Evolutionary conservation across 1,284 basidiomycete genomes (phyloP), one percentile per base, ranked within the genome.

Genomic region (Veloporphyrellus conicus): DNA sequence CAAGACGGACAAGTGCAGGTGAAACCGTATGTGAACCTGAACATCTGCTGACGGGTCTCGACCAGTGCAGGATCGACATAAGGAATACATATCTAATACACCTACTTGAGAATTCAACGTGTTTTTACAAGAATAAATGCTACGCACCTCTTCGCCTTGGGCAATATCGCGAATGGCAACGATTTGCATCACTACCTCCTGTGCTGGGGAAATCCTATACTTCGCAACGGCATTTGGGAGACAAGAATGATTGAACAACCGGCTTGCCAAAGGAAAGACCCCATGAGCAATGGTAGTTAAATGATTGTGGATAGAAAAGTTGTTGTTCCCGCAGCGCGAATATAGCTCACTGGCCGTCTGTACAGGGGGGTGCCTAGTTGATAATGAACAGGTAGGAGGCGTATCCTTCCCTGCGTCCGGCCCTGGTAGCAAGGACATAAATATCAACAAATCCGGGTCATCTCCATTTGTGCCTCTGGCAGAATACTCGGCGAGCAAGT

Each of bases 211-310:
- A 19, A 85, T 67, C 32, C 64, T 60, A 57, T 83, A 88, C 59
- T 77, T 81, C 19, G 77, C 71, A n/a, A 75, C 76, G 18, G 84
- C 82, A 53, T 87, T 88, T 4, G 87, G 86, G 12, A 74, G 56
- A 61, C 87, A 89, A 4, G 84, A 87, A 59, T 90, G 87, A 59
- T 90, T 90, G 67, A 88, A 86, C 10, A 79, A 60, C 11, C 84
- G 75, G 58, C 87, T 88, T 3, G 86, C 80, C 18, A 79, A 62
- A 8, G 87, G 83, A 50, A 85, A 88, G 25, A 87, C 71, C 0
- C 85, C 87, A 65, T 87, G 82, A 0, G 76, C 87, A 55, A 81
- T 72, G 2, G 81, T 74, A 14, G 68, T 75, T 28, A 87, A 68
- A 67, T 87, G 83, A 2, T 80, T 83, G 57, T 87, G 82, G 23